These are phyloP conservation scores for Arachnomyces sp. DNA, from an alignment of 2,329 filamentous ascomycete genomes.

Conservation along the genomic window DNA sequence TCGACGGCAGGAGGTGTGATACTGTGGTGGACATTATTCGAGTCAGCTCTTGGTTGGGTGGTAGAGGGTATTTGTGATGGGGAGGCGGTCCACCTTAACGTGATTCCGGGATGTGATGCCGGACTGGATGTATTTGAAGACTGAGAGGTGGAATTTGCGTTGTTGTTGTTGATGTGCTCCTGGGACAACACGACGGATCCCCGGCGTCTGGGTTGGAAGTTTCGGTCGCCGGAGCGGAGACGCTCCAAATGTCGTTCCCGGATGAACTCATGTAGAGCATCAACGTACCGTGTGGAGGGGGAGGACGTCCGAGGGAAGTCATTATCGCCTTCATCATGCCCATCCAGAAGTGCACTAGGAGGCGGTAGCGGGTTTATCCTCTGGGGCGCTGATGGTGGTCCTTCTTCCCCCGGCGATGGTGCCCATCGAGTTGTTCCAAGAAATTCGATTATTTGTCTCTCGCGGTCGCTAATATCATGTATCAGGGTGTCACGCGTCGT, in stretches of 20 bases:
- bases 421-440: slow-evolving; percentile 35
- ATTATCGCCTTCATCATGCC: slow-evolving; percentile 16
- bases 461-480: slow-evolving; percentile 34
- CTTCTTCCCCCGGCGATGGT: slow-evolving; percentile 16
- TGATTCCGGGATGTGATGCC: slow-evolving; percentile 25
- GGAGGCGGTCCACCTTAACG: slow-evolving; percentile 34
- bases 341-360: slow-evolving; percentile 20
- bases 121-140: slow-evolving; percentile 15
- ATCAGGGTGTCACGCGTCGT: slow-evolving; percentile 29
- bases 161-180: slow-evolving; percentile 16
- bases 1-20: slow-evolving; percentile 11
- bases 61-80: slow-evolving; percentile 31
- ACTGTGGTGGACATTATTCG: slow-evolving; percentile 15
- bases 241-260: slow-evolving; percentile 25
- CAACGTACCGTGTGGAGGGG: slow-evolving; percentile 19
- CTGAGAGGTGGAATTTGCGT: slow-evolving; percentile 24
- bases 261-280: slow-evolving; percentile 23
- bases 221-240: slow-evolving; percentile 17
- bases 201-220: slow-evolving; percentile 29
- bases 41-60: slow-evolving; percentile 17
- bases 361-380: slow-evolving; percentile 23
- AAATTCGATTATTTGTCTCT: slow-evolving; percentile 37
- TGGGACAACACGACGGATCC: slow-evolving; percentile 36
- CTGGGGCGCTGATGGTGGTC: slow-evolving; percentile 18
- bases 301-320: slow-evolving; percentile 27